These are phyloP conservation scores for Nosema bombycis DNA, from an alignment of 371 early-diverging fungal genomes.

Conservation along the genomic window DNA sequence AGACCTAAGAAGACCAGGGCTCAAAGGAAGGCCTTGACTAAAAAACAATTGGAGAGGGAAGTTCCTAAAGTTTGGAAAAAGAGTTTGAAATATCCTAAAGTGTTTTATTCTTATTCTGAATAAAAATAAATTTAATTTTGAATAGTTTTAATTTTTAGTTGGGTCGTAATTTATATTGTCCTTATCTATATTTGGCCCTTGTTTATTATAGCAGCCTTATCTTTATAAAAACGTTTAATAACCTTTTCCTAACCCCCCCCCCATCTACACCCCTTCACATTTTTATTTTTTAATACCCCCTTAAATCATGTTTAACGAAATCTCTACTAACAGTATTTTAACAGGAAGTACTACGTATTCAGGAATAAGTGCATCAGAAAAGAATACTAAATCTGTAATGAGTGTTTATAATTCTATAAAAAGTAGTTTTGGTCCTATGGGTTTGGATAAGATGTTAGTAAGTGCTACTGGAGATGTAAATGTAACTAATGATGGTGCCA, in stretches of 20 bases:
- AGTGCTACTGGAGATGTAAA: slow-evolving; percentile 97
- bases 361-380: slow-evolving; percentile 37
- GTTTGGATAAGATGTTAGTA: slow-evolving; percentile 99
- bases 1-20: slow-evolving; percentile 47
- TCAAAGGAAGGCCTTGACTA: slow-evolving; percentile 47
- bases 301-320: slow-evolving; percentile 42
- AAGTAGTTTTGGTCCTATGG: slow-evolving; percentile 95
- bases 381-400: slow-evolving; percentile 42
- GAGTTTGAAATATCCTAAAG: slow-evolving; percentile 28
- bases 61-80: slow-evolving; percentile 27
- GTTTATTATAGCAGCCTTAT: background rate
- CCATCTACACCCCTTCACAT: too few species aligned
- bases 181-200: background rate
- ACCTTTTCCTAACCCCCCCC: too few species aligned
- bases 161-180: background rate
- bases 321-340: slow-evolving; percentile 45
- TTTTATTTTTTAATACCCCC: background rate
- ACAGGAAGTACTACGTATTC: slow-evolving; percentile 32
- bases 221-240: too few species aligned
- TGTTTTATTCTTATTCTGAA: slow-evolving; percentile 47
- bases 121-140: slow-evolving; percentile 34
- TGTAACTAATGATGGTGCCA: slow-evolving; percentile 99
- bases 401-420: slow-evolving; percentile 76
- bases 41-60: slow-evolving; percentile 42
- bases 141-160: background rate